phyloP scores from a whole-genome alignment of 371 early-diverging fungal species.

The Mortierella sp. region DNA sequence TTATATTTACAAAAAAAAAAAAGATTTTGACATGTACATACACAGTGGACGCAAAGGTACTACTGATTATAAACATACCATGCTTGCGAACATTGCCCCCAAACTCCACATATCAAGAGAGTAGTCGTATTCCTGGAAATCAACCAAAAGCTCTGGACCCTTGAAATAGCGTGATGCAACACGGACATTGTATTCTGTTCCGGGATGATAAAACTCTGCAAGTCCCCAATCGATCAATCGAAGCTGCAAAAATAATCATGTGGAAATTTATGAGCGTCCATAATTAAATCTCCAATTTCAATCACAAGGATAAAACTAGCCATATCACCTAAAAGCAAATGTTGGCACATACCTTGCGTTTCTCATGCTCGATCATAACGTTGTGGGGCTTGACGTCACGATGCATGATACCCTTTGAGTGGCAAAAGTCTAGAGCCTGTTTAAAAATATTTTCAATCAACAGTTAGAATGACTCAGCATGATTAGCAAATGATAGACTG shows the following conservation, averaged over 20 bases:
- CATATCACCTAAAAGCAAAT: not conserved
- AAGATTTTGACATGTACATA: not conserved
- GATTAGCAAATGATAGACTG: not conserved
- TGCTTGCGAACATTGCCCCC: constrained; percentile 99
- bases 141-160: constrained; percentile 99
- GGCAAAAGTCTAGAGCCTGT: constrained; percentile 96
- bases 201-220: constrained; percentile 99
- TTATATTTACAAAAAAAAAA: constrained; percentile 5
- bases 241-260: constrained; percentile 63
- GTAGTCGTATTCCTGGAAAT: constrained; percentile 98
- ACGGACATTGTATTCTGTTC: constrained; percentile 97
- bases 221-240: constrained; percentile 99
- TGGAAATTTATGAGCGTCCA: not conserved
- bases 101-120: constrained; percentile 99
- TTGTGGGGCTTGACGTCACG: constrained; percentile 99
- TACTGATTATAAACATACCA: constrained; percentile 67
- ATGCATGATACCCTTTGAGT: constrained; percentile 99
- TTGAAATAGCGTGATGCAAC: constrained; percentile 99
- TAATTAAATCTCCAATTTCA: not conserved
- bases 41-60: not conserved
- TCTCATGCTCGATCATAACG: constrained; percentile 99
- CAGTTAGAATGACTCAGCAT: not conserved
- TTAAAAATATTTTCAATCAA: not conserved
- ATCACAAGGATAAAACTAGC: not conserved
- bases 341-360: constrained; percentile 74